phyloP scores from a whole-genome alignment of 1,284 basidiomycete genomes.

The Hypsizygus ulmarius region DNA sequence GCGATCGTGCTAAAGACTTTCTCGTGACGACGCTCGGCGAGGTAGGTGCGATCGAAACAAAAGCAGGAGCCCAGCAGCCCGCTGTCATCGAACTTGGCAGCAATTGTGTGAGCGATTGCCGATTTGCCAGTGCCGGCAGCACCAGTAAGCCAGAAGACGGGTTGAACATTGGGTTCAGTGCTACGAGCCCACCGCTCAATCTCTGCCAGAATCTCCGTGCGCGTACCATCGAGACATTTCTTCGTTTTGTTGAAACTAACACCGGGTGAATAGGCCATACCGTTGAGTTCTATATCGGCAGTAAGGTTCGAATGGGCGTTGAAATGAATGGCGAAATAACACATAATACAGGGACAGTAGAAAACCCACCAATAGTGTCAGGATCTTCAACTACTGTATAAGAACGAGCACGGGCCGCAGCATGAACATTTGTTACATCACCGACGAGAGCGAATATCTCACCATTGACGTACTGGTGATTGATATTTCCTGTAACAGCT shows the following conservation, averaged over 20 bases:
- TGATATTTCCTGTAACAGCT: no score
- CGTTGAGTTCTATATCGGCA: no score
- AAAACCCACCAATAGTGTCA: no score
- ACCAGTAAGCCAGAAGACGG: slow-evolving; percentile 16
- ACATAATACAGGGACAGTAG: no score
- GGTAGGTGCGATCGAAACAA: slow-evolving; percentile 28
- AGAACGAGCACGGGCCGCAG: no score
- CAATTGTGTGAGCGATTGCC: slow-evolving; percentile 17
- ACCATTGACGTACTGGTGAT: no score
- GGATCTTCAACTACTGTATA: no score
- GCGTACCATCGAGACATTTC: slow-evolving; percentile 11
- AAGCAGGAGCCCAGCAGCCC: slow-evolving; percentile 28
- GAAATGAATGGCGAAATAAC: no score
- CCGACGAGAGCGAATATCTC: no score
- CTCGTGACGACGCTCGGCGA: slow-evolving; percentile 17
- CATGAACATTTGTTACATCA: no score
- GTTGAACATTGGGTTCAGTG: slow-evolving; percentile 1
- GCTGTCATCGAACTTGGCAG: slow-evolving; percentile 6
- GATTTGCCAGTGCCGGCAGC: slow-evolving; percentile 14
- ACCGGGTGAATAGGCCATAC: no score
- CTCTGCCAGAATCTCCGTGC: slow-evolving; percentile 4
- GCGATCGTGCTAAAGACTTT: slow-evolving; percentile 27
- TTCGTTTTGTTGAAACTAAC: slow-evolving; percentile 1
- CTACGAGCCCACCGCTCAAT: slow-evolving; percentile 7
- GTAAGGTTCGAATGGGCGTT: no score